Evolutionary conservation across 768 basidiomycete species (phyloP).

Genomic region (Strobilomyces echinocephalus): DNA sequence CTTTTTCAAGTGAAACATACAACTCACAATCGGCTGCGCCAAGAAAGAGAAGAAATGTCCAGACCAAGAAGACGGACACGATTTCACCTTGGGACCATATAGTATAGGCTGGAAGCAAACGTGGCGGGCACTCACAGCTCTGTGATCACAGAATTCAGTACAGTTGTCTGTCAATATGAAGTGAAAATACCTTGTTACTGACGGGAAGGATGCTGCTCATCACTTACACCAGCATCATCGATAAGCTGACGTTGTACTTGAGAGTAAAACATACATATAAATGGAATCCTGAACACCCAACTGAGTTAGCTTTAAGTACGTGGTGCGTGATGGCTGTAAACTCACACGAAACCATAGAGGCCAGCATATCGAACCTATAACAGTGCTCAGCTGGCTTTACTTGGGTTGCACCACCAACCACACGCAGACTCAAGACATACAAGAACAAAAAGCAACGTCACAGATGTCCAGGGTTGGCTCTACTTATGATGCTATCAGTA

Average conservation of each 20-base stretch:
- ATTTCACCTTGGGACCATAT: conserved; percentile 1
- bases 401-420: no score
- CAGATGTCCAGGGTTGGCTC: not conserved
- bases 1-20: not conserved
- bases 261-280: not conserved
- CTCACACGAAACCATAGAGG: not conserved
- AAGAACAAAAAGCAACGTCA: not conserved
- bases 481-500: not conserved
- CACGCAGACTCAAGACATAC: not conserved
- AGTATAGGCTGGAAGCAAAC: not conserved
- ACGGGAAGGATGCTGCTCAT: no score
- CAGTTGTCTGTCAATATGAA: not conserved
- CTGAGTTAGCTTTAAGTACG: not conserved
- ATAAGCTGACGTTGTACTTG: no score
- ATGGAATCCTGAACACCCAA: not conserved
- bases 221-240: no score
- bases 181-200: no score
- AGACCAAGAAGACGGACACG: not conserved
- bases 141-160: not conserved
- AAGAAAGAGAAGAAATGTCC: not conserved
- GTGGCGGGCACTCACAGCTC: conserved; percentile 2
- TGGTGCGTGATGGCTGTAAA: not conserved
- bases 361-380: conserved; percentile 7
- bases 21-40: conserved; percentile 1
- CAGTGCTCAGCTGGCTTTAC: not conserved